Conservation (phyloP, 495 filamentous ascomycete genomes). For the Neurospora sp. region DNA sequence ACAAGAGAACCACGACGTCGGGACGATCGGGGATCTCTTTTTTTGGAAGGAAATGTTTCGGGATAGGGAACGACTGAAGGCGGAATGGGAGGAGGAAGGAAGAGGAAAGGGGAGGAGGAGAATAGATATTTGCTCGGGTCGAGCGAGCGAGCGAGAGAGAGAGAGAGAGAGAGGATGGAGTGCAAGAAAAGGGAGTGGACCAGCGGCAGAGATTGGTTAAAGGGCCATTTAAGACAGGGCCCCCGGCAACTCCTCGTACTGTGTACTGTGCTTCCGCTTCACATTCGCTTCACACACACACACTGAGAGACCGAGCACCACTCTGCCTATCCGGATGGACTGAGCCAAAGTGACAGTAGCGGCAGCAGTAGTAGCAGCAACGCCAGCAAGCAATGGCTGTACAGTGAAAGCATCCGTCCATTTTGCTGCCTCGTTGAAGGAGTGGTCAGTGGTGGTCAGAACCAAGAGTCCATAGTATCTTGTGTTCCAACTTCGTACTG, state of each 20-base stretch:
- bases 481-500: not conserved
- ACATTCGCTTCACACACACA: not conserved
- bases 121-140: slow-evolving; percentile 45
- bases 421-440: not conserved
- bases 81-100: slow-evolving; percentile 40
- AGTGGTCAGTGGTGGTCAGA: not conserved
- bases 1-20: slow-evolving; percentile 7
- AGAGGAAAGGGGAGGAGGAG: slow-evolving; percentile 39
- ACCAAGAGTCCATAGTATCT: not conserved
- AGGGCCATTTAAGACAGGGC: slow-evolving; percentile 42
- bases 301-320: not conserved
- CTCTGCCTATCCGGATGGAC: not conserved
- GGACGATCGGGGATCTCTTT: not conserved
- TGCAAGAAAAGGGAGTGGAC: slow-evolving; percentile 45
- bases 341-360: not conserved
- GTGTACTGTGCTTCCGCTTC: not conserved
- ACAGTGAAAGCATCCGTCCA: not conserved
- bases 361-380: not conserved
- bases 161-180: slow-evolving; percentile 40
- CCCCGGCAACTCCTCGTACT: slow-evolving; percentile 13
- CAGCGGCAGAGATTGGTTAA: slow-evolving; percentile 36
- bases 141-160: not conserved
- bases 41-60: slow-evolving; percentile 36
- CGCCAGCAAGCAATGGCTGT: not conserved
- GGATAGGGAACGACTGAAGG: slow-evolving; percentile 44